These are phyloP conservation scores for Collybia nuda DNA, from an alignment of 768 basidiomycete species.

Conservation along the genomic window DNA sequence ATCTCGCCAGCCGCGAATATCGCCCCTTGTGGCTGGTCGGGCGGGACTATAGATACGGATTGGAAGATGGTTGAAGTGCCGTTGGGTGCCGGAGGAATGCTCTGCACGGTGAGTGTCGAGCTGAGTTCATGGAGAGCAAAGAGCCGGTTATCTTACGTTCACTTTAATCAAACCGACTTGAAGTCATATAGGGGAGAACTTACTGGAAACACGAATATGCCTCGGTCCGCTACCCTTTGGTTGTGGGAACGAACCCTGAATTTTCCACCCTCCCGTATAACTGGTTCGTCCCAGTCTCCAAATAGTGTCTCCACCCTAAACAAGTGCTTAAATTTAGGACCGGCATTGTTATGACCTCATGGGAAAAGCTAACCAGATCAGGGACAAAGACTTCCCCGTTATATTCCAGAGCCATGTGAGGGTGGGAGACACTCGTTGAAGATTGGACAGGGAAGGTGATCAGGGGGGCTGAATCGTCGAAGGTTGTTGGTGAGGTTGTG, in stretches of 20 bases:
- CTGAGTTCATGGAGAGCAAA: constrained; percentile 57
- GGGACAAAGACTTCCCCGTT: constrained; percentile 56
- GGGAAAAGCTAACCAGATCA: constrained; percentile 44
- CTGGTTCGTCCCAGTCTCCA: constrained; percentile 55
- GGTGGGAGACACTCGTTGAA: constrained; percentile 46
- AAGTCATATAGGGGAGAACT: neutral
- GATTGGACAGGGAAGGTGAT: constrained; percentile 53
- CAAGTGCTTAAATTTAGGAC: neutral
- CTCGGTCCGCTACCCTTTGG: constrained; percentile 54
- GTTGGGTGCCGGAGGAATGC: constrained; percentile 49
- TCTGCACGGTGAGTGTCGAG: constrained; percentile 58
- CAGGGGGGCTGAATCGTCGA: constrained; percentile 33
- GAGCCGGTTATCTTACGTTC: constrained; percentile 42
- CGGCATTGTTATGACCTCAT: neutral
- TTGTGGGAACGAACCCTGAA: constrained; percentile 50
- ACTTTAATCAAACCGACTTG: neutral
- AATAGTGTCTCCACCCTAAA: constrained; percentile 61
- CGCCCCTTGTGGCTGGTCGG: constrained; percentile 32
- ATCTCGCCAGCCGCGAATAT: constrained; percentile 63
- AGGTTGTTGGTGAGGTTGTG: constrained; percentile 36
- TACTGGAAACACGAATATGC: constrained; percentile 47
- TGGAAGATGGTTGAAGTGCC: constrained; percentile 51
- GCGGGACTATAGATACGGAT: constrained; percentile 49
- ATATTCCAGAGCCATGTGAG: constrained; percentile 60
- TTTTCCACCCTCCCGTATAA: constrained; percentile 41